A percentile compares a stretch with the other conserved stretches of the same genome.
phyloP scores from a whole-genome alignment of 1,284 basidiomycete genomes.

The Heterobasidion occidentale region DNA sequence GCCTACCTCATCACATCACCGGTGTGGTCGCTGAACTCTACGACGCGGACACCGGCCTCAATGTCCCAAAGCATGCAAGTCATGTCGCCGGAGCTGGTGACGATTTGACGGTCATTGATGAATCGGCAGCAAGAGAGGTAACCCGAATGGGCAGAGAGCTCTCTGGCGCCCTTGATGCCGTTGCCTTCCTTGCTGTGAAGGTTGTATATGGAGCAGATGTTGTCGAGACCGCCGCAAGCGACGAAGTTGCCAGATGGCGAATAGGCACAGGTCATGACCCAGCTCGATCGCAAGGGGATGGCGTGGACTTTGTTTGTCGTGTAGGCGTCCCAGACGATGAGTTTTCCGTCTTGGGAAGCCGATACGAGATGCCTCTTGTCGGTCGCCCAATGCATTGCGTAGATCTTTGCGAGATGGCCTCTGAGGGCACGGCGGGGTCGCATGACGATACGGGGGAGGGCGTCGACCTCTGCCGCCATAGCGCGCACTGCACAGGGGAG shows the following conservation, averaged over 20 bases:
- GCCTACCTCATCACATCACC: conserved; percentile 97
- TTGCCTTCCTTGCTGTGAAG: conserved; percentile 70
- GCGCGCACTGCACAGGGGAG: conserved; percentile 78
- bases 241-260: conserved; percentile 95
- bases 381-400: conserved; percentile 98
- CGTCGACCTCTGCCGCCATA: conserved; percentile 94
- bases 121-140: conserved; percentile 98
- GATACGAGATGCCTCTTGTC: conserved; percentile 97
- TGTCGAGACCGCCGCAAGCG: conserved; percentile 97
- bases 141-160: conserved; percentile 94
- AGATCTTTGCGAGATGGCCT: conserved; percentile 98
- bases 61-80: conserved; percentile 99
- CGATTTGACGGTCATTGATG: conserved; percentile 96
- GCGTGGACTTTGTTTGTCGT: conserved; percentile 99
- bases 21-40: conserved; percentile 98
- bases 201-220: conserved; percentile 98
- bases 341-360: conserved; percentile 97
- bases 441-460: conserved; percentile 93
- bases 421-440: conserved; percentile 90
- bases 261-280: conserved; percentile 99
- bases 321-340: conserved; percentile 99
- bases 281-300: conserved; percentile 93
- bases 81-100: conserved; percentile 98
- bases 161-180: conserved; percentile 75
- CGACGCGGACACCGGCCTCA: conserved; percentile 89